Evolutionary conservation across 2,329 filamentous ascomycete species (phyloP).

Genomic region (Penicillium sp.): DNA sequence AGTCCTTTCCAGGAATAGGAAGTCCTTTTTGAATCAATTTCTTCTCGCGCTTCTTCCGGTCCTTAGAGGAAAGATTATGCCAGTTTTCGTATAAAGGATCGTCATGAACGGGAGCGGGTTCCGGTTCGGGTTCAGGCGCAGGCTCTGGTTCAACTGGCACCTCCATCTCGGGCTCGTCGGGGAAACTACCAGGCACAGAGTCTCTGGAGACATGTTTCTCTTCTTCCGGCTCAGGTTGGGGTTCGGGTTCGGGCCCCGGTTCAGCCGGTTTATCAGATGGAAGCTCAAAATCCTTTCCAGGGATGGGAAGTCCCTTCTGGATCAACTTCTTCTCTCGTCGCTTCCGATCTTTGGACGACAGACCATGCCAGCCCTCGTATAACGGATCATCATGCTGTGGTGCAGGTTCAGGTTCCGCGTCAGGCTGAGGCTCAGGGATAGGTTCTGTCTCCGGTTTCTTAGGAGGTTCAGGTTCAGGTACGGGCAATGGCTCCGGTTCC

Average conservation of each 20-base stretch:
- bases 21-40: conserved; percentile 31
- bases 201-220: conserved; percentile 42
- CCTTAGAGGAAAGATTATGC: conserved; percentile 35
- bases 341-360: conserved; percentile 49
- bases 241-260: conserved; percentile 22
- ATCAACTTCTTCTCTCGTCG: conserved; percentile 41
- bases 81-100: conserved; percentile 42
- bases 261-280: conserved; percentile 24
- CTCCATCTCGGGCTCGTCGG: conserved; percentile 38
- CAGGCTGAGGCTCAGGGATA: conserved; percentile 27
- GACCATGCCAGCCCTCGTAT: conserved; percentile 37
- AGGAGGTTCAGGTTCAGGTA: conserved; percentile 4
- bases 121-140: conserved; percentile 35
- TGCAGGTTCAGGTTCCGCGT: conserved; percentile 34
- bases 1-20: conserved; percentile 35
- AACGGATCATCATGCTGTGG: conserved; percentile 38
- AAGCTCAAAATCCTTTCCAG: conserved; percentile 32
- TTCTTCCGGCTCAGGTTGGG: conserved; percentile 22
- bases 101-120: conserved; percentile 30
- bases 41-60: conserved; percentile 35
- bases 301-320: conserved; percentile 34
- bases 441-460: conserved; percentile 30
- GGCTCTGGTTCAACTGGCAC: conserved; percentile 30
- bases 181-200: conserved; percentile 61
- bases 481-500: background rate